Percentiles rank a stretch among this genome's conserved stretches.
phyloP scores from a whole-genome alignment of 306 rosid genomes.

The Acacia melanoxylon region DNA sequence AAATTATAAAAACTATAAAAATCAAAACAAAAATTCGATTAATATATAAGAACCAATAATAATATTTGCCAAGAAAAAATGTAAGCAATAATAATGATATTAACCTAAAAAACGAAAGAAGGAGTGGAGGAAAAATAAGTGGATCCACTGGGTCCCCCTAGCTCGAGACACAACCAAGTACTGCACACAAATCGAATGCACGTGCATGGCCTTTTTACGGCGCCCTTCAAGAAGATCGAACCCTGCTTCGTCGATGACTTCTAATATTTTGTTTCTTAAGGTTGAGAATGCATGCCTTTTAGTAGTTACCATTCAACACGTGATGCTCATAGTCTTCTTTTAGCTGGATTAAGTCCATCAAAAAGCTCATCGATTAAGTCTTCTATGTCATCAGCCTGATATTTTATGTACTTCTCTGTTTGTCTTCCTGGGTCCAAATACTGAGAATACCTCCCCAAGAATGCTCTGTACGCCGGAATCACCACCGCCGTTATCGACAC shows the following conservation, averaged over 20 bases:
- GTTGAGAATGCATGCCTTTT: not conserved
- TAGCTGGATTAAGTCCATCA: conserved; percentile 59
- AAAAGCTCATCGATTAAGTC: conserved; percentile 70
- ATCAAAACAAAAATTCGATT: too few relatives aligned
- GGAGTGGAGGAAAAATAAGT: too few relatives aligned
- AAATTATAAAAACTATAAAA: too few relatives aligned
- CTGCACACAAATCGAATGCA: not conserved
- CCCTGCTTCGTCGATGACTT: not conserved
- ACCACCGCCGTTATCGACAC: conserved; percentile 75
- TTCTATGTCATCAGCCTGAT: conserved; percentile 85
- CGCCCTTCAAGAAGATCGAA: not conserved
- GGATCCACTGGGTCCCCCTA: not conserved
- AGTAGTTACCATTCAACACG: not conserved
- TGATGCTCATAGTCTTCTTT: conserved; percentile 39
- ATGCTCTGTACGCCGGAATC: conserved; percentile 80
- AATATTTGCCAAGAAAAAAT: too few relatives aligned
- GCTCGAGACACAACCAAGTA: not conserved
- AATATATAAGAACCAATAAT: too few relatives aligned
- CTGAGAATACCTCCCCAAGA: conserved; percentile 73
- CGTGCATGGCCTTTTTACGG: not conserved
- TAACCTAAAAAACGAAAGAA: too few relatives aligned
- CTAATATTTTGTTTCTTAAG: too few relatives aligned
- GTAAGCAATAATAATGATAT: too few relatives aligned
- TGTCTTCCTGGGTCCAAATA: conserved; percentile 68
- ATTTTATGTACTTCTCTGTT: conserved; percentile 80